A percentile compares a stretch with the other conserved stretches of the same genome.
These are phyloP conservation scores for Boletus austroedulis DNA, from an alignment of 1,284 basidiomycete species.

Conservation along the genomic window DNA sequence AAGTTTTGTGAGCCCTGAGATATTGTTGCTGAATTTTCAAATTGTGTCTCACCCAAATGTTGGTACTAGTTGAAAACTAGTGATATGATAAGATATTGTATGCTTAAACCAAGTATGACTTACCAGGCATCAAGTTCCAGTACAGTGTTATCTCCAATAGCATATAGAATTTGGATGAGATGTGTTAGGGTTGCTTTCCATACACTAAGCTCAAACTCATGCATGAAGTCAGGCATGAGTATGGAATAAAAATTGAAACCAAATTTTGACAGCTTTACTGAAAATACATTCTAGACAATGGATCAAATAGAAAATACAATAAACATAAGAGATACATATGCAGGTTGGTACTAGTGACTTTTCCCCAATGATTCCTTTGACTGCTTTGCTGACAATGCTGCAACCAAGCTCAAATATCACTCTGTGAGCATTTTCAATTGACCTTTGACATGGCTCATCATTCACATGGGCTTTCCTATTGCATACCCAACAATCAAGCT, in stretches of 20 bases:
- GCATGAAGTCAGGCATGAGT: neutral
- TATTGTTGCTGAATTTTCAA: conserved; percentile 9
- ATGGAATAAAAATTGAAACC: neutral
- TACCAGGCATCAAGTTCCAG: neutral
- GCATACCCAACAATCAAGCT: neutral
- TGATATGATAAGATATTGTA: neutral
- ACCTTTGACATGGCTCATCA: neutral
- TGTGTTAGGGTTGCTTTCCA: neutral
- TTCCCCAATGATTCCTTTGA: neutral
- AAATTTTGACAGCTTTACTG: neutral
- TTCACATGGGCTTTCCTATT: neutral
- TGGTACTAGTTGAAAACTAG: conserved; percentile 5
- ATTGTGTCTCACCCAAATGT: conserved; percentile 7
- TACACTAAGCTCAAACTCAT: neutral
- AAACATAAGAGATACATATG: neutral
- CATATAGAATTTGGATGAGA: neutral
- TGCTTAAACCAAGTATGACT: no score
- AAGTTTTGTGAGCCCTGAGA: conserved; percentile 4
- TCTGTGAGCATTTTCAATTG: neutral
- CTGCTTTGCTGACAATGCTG: neutral
- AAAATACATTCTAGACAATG: neutral
- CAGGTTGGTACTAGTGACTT: neutral
- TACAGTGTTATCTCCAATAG: neutral
- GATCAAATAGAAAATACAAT: neutral
- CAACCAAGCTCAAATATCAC: neutral